Conservation (phyloP, 441 rosid species). For the Codiaeum variegatum region DNA sequence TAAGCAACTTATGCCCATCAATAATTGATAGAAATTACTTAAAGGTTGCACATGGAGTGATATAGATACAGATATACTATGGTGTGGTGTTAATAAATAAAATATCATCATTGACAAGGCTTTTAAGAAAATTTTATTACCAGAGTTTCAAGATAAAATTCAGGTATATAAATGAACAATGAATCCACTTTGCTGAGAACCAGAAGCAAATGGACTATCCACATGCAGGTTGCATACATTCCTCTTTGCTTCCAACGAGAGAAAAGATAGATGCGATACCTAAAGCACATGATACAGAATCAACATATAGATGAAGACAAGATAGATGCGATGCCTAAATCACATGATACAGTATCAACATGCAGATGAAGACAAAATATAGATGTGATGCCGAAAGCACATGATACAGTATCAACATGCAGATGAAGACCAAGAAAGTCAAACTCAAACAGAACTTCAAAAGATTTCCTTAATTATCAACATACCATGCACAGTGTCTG, state of each 20-base stretch:
- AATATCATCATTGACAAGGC: background rate
- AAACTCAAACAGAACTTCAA: background rate
- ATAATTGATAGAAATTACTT: background rate
- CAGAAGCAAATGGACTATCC: slow-evolving; percentile 89
- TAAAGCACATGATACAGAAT: slow-evolving; percentile 31
- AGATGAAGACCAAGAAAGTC: background rate
- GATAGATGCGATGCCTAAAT: slow-evolving; percentile 78
- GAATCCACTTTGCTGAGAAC: slow-evolving; percentile 86
- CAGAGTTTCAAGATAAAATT: slow-evolving; percentile 89
- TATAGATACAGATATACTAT: background rate
- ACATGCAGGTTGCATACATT: slow-evolving; percentile 95
- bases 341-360: slow-evolving; percentile 20
- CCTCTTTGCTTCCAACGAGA: slow-evolving; percentile 99
- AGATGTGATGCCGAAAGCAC: slow-evolving; percentile 69
- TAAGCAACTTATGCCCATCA: background rate
- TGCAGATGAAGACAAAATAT: too few relatives aligned
- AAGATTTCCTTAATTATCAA: slow-evolving; percentile 10
- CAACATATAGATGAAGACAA: too few relatives aligned
- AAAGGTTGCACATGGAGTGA: background rate
- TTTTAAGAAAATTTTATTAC: slow-evolving; percentile 42
- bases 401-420: slow-evolving; percentile 9
- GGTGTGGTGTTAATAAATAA: background rate
- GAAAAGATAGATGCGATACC: slow-evolving; percentile 82
- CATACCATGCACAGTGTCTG: slow-evolving; percentile 90
- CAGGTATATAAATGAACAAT: slow-evolving; percentile 80